Evolutionary conservation across 129 eudicot species (phyloP), one percentile per base, ranked within the genome.

Genomic region (Pittosporum tobira): DNA sequence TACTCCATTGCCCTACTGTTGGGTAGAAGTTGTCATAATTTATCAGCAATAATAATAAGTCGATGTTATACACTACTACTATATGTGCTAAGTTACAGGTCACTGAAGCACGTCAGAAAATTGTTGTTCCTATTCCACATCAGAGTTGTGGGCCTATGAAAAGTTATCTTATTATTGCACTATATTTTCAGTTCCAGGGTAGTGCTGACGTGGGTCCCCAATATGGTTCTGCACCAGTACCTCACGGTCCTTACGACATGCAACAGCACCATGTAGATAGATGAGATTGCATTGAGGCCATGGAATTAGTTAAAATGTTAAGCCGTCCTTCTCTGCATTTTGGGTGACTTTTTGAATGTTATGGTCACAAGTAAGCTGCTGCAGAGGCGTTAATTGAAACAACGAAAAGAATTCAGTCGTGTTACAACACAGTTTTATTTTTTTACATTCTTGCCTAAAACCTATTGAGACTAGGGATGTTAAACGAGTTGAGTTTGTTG

Each of bases 131-230:
- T 6, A 15, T 26, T 55, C 19, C 45, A 10, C 12, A 0, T n/a
- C 9, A n/a, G 20, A 21, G 31, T 25, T 23, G 10, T 43, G 3
- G 28, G 9, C 27, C 19, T 15, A 19, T 15, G 23, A 8, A 10
- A 15, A 22, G 19, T 14, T 31, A 25, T 19, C 36, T 36, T 48
- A 46, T 23, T 48, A 29, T 51, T 49, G 21, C 28, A 34, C 24
- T 28, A 34, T 28, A 22, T 43, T 53, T 63, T 34, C 64, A 69
- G 76, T 66, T 56, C 28, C 59, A 40, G 57, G 63, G 62, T 26
- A 20, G 18, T 34, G 61, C 61, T 57, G 67, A 60, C 38, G 51
- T 6, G 10, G 64, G 53, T 65, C 5, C 68, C n/a, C 63, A 29
- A 25, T 66, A 73, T 73, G 47, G 30, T 53, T 40, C 57, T 44